A percentile compares a stretch with the other conserved stretches of the same genome.
These are phyloP conservation scores for Stagonosporopsis vannaccii DNA, from an alignment of 2,329 filamentous ascomycete species.

Conservation along the genomic window DNA sequence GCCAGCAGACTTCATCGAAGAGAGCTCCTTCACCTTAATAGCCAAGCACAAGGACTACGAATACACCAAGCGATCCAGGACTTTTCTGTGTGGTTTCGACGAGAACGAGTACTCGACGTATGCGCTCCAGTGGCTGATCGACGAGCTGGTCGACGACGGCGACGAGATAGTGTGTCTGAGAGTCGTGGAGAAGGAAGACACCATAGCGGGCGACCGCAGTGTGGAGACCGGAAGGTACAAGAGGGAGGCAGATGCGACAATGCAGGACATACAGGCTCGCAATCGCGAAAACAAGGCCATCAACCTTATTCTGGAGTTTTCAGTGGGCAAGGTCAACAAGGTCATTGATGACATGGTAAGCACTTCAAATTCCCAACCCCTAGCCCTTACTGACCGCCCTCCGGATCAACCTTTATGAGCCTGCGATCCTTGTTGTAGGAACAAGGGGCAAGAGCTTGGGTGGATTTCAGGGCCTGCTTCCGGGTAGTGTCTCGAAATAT, in stretches of 20 bases:
- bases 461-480: slow-evolving; percentile 84
- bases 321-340: slow-evolving; percentile 86
- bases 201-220: slow-evolving; percentile 67
- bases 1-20: slow-evolving; percentile 66
- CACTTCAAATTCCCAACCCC: not conserved
- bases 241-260: slow-evolving; percentile 75
- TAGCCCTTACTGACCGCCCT: slow-evolving; percentile 9
- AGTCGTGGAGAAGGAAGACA: slow-evolving; percentile 84
- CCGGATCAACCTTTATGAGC: slow-evolving; percentile 90
- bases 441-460: slow-evolving; percentile 85
- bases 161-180: slow-evolving; percentile 92
- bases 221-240: slow-evolving; percentile 75
- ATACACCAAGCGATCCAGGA: slow-evolving; percentile 79
- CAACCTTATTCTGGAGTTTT: slow-evolving; percentile 84
- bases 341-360: slow-evolving; percentile 87
- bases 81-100: slow-evolving; percentile 89
- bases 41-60: slow-evolving; percentile 87
- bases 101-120: slow-evolving; percentile 92
- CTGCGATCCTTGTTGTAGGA: slow-evolving; percentile 88
- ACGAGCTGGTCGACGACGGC: slow-evolving; percentile 90
- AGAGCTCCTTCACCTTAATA: slow-evolving; percentile 77
- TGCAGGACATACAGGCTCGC: slow-evolving; percentile 79
- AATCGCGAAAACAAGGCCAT: slow-evolving; percentile 85
- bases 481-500: slow-evolving; percentile 92
- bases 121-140: slow-evolving; percentile 89